Evolutionary conservation across 495 filamentous ascomycete species (phyloP).

Genomic region (Penicillium paxilli): DNA sequence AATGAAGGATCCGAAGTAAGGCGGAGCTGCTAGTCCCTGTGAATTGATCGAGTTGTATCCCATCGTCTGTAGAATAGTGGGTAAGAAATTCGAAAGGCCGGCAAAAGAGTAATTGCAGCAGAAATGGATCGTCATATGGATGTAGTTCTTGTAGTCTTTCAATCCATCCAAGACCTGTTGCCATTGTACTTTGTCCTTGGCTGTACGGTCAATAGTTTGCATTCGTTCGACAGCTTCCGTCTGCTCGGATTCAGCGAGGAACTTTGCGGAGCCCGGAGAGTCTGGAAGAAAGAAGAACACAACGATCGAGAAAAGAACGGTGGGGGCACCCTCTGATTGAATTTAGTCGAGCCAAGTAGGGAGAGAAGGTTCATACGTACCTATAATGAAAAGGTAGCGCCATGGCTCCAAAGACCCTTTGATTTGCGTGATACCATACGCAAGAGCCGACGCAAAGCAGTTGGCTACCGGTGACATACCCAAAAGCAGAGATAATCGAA

Average conservation of each 20-base stretch:
- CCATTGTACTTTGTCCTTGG: slow-evolving; percentile 20
- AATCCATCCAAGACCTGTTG: slow-evolving; percentile 23
- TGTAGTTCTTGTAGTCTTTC: slow-evolving; percentile 30
- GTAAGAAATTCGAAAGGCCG: slow-evolving; percentile 68
- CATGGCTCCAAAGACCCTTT: slow-evolving; percentile 23
- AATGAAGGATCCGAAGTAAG: slow-evolving; percentile 70
- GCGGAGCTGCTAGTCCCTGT: slow-evolving; percentile 72
- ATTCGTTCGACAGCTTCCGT: slow-evolving; percentile 26
- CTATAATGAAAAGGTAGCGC: slow-evolving; percentile 32
- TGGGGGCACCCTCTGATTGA: slow-evolving; percentile 68
- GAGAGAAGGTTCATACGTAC: slow-evolving; percentile 5
- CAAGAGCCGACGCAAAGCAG: slow-evolving; percentile 71
- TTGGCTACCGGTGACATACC: slow-evolving; percentile 73
- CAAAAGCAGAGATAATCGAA: slow-evolving; percentile 67
- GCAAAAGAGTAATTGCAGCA: slow-evolving; percentile 33
- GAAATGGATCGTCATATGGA: slow-evolving; percentile 29
- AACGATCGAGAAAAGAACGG: slow-evolving; percentile 57
- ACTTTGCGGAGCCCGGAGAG: slow-evolving; percentile 61
- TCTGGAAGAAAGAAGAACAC: slow-evolving; percentile 67
- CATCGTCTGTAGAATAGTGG: slow-evolving; percentile 68
- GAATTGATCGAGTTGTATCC: slow-evolving; percentile 64
- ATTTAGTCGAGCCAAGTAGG: slow-evolving; percentile 38
- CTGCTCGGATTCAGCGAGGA: slow-evolving; percentile 61
- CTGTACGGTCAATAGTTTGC: slow-evolving; percentile 23
- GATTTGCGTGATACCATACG: slow-evolving; percentile 66